Evolutionary conservation across 352 stramenopile species (phyloP).

Genomic region (Globisporangium paroecandrum): DNA sequence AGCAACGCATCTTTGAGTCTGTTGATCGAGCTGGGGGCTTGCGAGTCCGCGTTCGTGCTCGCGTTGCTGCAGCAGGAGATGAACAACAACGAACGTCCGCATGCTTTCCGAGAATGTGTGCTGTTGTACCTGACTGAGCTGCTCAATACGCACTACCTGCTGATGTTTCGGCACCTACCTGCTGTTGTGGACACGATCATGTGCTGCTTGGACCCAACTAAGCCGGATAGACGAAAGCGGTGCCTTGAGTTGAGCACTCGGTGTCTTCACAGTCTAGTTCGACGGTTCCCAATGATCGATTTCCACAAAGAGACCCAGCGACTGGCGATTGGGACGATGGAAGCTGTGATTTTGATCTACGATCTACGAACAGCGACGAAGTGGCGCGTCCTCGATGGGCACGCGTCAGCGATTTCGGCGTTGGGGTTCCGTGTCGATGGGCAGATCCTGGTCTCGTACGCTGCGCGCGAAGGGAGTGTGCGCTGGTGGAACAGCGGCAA

Average conservation of each 20-base stretch:
- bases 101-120: constrained; percentile 72
- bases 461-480: constrained; percentile 70
- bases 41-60: constrained; percentile 76
- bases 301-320: constrained; percentile 88
- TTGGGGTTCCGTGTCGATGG: constrained; percentile 69
- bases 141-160: constrained; percentile 78
- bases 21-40: constrained; percentile 74
- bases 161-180: constrained; percentile 81
- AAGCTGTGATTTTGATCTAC: constrained; percentile 87
- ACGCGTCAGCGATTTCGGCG: constrained; percentile 66
- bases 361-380: constrained; percentile 85
- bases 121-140: constrained; percentile 78
- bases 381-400: constrained; percentile 84
- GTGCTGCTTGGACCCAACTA: constrained; percentile 80
- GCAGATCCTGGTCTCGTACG: constrained; percentile 81
- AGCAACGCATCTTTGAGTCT: constrained; percentile 75
- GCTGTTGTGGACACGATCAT: constrained; percentile 86
- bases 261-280: constrained; percentile 78
- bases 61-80: constrained; percentile 79
- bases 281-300: constrained; percentile 83
- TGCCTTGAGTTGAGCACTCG: constrained; percentile 77
- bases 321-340: constrained; percentile 82
- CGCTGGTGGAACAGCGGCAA: constrained; percentile 86
- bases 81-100: constrained; percentile 64
- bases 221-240: constrained; percentile 71